A percentile compares a stretch with the other conserved stretches of the same genome.
Conservation (phyloP, 768 basidiomycete genomes). For the Epithele typhae region DNA sequence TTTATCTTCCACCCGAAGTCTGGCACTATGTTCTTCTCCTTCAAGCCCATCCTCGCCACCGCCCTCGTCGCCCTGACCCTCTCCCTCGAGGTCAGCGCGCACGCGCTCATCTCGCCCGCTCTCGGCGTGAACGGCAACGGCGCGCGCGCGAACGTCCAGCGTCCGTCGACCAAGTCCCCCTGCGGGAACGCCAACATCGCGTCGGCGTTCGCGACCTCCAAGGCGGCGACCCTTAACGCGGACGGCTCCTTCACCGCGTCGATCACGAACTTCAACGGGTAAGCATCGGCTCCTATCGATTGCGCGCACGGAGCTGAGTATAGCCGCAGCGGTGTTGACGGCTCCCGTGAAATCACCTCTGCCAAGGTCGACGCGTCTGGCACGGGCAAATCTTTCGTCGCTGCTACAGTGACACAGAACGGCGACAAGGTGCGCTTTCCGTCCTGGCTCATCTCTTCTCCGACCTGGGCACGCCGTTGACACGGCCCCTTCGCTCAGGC, state of each 20-base stretch:
- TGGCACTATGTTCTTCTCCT: constrained; percentile 23
- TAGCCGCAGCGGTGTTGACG: constrained; percentile 36
- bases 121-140: constrained; percentile 30
- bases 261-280: constrained; percentile 47
- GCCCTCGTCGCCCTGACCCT: constrained; percentile 30
- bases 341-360: constrained; percentile 42
- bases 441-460: no score
- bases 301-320: background rate
- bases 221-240: constrained; percentile 20
- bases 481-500: constrained; percentile 23
- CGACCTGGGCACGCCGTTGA: background rate
- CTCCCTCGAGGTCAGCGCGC: constrained; percentile 35
- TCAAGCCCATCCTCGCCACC: constrained; percentile 24
- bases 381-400: constrained; percentile 28
- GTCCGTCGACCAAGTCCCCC: constrained; percentile 25
- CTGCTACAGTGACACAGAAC: constrained; percentile 40
- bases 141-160: constrained; percentile 25
- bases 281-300: constrained; percentile 17
- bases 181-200: constrained; percentile 44
- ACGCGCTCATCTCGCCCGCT: constrained; percentile 39
- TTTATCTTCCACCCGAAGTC: no score
- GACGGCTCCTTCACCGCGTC: constrained; percentile 39
- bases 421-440: constrained; percentile 39
- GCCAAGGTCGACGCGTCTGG: constrained; percentile 44
- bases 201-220: constrained; percentile 34